These are phyloP conservation scores for Paramecium biaurelia DNA, from an alignment of 73 alveolate species.

Conservation along the genomic window DNA sequence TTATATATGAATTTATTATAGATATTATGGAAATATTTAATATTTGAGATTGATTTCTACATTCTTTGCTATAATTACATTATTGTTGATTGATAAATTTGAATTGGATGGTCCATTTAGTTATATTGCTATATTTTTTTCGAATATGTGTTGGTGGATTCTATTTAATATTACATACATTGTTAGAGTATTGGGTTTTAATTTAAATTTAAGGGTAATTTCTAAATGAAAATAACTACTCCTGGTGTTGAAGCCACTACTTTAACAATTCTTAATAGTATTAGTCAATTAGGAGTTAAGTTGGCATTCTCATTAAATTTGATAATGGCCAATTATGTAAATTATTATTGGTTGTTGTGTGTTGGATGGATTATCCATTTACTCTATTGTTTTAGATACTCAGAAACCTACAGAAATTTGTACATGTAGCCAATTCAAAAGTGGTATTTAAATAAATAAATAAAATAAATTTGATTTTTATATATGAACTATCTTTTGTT, in stretches of 20 bases:
- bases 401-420: not conserved
- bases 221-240: not conserved
- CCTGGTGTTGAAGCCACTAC: constrained; percentile 13
- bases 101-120: not conserved
- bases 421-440: not conserved
- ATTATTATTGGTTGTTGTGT: not conserved
- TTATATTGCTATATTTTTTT: not conserved
- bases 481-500: constrained; percentile 6
- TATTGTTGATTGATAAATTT: not conserved
- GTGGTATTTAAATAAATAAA: not conserved
- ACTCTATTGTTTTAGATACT: not conserved
- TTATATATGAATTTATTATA: not conserved
- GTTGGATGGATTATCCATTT: constrained; percentile 14
- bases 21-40: not conserved
- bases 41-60: constrained; percentile 7
- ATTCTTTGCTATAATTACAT: not conserved
- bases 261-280: not conserved
- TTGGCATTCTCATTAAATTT: not conserved
- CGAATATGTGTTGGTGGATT: constrained; percentile 32
- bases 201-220: not conserved
- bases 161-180: not conserved
- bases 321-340: not conserved
- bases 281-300: constrained; percentile 8
- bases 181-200: not conserved
- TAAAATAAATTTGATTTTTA: not conserved